A percentile compares a stretch with the other conserved stretches of the same genome.
Evolutionary conservation across 1,284 basidiomycete genomes (phyloP).

Genomic region (Xanthoconium separans): DNA sequence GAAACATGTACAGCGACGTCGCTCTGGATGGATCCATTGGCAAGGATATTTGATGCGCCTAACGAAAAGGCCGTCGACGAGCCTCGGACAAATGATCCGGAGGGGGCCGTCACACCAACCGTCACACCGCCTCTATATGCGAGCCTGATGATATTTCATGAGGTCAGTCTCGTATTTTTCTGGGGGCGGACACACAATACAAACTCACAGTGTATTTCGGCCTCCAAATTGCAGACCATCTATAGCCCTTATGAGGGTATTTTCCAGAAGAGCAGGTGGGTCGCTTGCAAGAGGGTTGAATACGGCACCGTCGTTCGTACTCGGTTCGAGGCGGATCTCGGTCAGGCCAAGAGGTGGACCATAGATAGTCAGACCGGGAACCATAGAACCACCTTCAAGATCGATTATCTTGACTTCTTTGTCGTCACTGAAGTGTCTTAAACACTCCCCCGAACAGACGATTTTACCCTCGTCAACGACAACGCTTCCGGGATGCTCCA

Average conservation of each 20-base stretch:
- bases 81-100: slow-evolving; percentile 60
- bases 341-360: slow-evolving; percentile 63
- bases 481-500: slow-evolving; percentile 34
- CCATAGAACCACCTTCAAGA: slow-evolving; percentile 46
- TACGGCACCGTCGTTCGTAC: slow-evolving; percentile 63
- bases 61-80: slow-evolving; percentile 66
- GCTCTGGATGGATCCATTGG: slow-evolving; percentile 66
- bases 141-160: slow-evolving; percentile 28
- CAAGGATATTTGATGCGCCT: slow-evolving; percentile 61
- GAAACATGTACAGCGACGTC: slow-evolving; percentile 72
- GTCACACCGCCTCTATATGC: slow-evolving; percentile 68
- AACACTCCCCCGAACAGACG: slow-evolving; percentile 35
- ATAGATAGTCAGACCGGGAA: slow-evolving; percentile 60
- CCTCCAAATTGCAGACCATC: slow-evolving; percentile 74
- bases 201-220: slow-evolving; percentile 64
- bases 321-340: slow-evolving; percentile 63
- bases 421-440: slow-evolving; percentile 23
- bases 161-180: background rate
- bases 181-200: slow-evolving; percentile 12
- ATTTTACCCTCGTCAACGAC: slow-evolving; percentile 47
- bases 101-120: slow-evolving; percentile 55
- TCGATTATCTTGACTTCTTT: slow-evolving; percentile 33
- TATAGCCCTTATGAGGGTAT: slow-evolving; percentile 56
- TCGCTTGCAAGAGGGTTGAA: slow-evolving; percentile 50
- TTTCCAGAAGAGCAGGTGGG: slow-evolving; percentile 46